A percentile compares a stretch with the other conserved stretches of the same genome.
phyloP scores from a whole-genome alignment of 495 filamentous ascomycete genomes.

The Neurospora terricola region DNA sequence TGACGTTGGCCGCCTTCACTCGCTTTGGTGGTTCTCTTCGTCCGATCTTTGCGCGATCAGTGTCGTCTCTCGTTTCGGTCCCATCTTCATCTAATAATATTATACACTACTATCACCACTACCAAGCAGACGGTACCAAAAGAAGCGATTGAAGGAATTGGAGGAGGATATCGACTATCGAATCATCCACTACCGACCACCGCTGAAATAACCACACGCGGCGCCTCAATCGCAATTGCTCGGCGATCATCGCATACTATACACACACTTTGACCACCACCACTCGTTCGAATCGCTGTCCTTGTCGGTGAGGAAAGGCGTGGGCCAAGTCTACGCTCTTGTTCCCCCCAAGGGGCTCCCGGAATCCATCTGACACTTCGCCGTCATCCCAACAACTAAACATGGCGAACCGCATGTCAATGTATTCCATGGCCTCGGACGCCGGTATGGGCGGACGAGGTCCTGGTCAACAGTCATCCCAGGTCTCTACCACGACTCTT shows the following conservation, averaged over 20 bases:
- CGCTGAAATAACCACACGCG: neutral
- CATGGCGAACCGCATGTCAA: constrained; percentile 70
- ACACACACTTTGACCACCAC: neutral
- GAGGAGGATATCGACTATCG: neutral
- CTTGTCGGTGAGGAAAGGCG: neutral
- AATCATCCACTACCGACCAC: neutral
- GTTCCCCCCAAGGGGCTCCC: constrained; percentile 17
- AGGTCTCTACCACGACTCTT: constrained; percentile 85
- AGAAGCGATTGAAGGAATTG: neutral
- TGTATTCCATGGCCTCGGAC: constrained; percentile 60
- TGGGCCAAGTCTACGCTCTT: neutral
- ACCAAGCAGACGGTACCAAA: neutral
- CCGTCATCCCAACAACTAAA: constrained; percentile 29
- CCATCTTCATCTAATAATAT: neutral
- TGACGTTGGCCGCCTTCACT: constrained; percentile 30
- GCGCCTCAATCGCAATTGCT: neutral
- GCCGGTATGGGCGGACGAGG: constrained; percentile 48
- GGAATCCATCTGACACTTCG: constrained; percentile 9
- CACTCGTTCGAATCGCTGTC: constrained; percentile 6
- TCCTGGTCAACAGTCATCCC: constrained; percentile 55
- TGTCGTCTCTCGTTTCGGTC: neutral
- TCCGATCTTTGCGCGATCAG: constrained; percentile 22
- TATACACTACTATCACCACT: neutral
- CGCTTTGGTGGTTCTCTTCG: constrained; percentile 38
- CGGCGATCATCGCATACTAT: neutral